Percentiles rank a stretch among this genome's conserved stretches.
Conservation (phyloP, 2,329 filamentous ascomycete genomes). For the Madurella fahalii region DNA sequence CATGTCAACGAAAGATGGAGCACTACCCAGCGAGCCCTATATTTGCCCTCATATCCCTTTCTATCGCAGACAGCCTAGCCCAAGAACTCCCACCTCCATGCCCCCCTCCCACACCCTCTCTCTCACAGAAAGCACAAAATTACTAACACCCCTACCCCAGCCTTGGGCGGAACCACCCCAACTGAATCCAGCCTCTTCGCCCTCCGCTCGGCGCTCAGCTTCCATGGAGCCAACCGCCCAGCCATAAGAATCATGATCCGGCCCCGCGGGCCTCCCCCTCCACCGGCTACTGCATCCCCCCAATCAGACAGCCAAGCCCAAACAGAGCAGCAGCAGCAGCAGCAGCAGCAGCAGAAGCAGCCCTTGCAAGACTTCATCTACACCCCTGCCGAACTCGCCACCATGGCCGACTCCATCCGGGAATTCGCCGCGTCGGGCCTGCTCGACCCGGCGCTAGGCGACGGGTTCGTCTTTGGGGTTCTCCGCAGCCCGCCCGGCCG, state of each 20-base stretch:
- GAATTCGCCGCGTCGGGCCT: conserved; percentile 36
- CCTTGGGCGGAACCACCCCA: conserved; percentile 50
- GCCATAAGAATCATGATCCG: conserved; percentile 55
- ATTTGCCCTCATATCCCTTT: too few species aligned
- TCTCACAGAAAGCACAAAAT: not conserved
- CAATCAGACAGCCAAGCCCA: not conserved
- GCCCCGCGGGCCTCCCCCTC: conserved; percentile 39
- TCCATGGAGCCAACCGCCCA: conserved; percentile 25
- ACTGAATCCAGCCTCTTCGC: conserved; percentile 35
- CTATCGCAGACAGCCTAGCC: too few species aligned
- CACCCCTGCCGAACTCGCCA: conserved; percentile 37
- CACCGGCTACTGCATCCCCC: not conserved
- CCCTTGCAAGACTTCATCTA: conserved; percentile 46
- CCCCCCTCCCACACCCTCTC: not conserved
- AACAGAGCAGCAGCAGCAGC: not conserved
- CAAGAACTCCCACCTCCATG: too few species aligned
- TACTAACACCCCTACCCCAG: not conserved
- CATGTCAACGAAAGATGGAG: too few species aligned
- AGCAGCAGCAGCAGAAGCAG: not conserved
- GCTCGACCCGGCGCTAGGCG: conserved; percentile 40
- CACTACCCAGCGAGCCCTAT: too few species aligned
- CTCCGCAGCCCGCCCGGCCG: conserved; percentile 24
- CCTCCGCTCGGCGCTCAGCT: conserved; percentile 21
- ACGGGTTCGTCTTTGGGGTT: conserved; percentile 56
- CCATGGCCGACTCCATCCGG: conserved; percentile 41